Evolutionary conservation across 2,329 filamentous ascomycete species (phyloP), one percentile per base, ranked within the genome.

Genomic region (Diaporthe velutina): DNA sequence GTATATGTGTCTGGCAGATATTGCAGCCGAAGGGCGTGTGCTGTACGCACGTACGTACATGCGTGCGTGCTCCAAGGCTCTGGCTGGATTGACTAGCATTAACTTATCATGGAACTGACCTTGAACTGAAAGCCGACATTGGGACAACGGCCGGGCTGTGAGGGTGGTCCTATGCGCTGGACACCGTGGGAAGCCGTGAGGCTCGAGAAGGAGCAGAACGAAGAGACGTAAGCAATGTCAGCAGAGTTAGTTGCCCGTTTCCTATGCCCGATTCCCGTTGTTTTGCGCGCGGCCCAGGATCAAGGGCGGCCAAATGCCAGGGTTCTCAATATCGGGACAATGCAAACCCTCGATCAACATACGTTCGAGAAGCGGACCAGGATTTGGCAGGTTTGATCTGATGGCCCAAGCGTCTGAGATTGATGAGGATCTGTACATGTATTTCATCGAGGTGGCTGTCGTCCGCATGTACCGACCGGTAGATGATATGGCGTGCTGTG

Each of bases 381-480:
- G 45, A 68, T 54, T 54, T 22, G 48, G 48, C 48, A 54, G 64
- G 64, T 68, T 68, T 68, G 64, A 68, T 54, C 45, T 68, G 64
- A 54, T 68, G 64, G 64, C 64, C 64, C 64, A 68, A 68, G 64
- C 64, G 64, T 68, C 45, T 54, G 64, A 68, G 64, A 48, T 68
- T 68, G 64, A 68, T 68, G 64, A 68, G 64, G 48, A 68, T 68
- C 22, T 68, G 30, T 52, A 12, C 15, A 10, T 30, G 60, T 64
- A 10, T 15, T 15, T 30, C 5, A 10, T 28, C 1, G 22, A 48
- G 45, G 60, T 64, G 60, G 60, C 60, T 30, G 45, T 52, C 28
- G 38, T 38, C 57, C 35, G 42, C 57, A 40, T 28, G 35, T 61
- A 35, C 58, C 38, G 38, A n/a, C n/a, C 55, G 60, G 60, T 64